Evolutionary conservation across 139 green algal species (phyloP), one percentile per base, ranked within the genome.

Genomic region (Micractinium sp.): DNA sequence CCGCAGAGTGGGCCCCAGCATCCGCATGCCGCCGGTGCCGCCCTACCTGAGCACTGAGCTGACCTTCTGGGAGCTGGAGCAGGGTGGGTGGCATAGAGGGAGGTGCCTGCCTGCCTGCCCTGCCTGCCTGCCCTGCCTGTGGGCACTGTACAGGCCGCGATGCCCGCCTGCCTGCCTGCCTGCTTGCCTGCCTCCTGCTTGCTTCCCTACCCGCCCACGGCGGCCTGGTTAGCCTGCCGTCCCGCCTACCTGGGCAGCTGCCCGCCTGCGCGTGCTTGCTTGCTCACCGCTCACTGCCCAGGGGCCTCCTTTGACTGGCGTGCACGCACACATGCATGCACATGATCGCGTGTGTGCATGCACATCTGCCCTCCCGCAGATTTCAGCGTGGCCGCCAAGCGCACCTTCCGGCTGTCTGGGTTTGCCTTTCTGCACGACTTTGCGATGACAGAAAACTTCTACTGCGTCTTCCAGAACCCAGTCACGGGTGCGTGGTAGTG

Each of bases 371-470:
- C 1, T 14, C 16, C 19, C 36, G 61, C 61, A 87, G 82, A 87
- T 27, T 87, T 87, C 39, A 83, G 38, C 36, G 29, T 85, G 47
- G 63, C 39, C 15, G 86, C 78, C 27, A 27, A 71, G 36, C n/a
- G 25, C 2, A 76, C n/a, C 27, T 88, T 25, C 20, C 61, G 66
- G 19, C 61, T 93, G 27, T 33, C 66, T 0, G 92, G 92, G 47
- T 94, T 93, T 38, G 92, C 90, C 16, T 94, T 94, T 76, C 76
- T 95, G 31, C 89, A 94, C 35, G 93, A 95, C 56, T 92, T 95
- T 76, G 88, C 74, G 0, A 35, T 95, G 2, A 95, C 92, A 0
- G n/a, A 77, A 2, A 66, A 85, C 47, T 92, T 91, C 74, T 92
- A 91, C 31, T 85, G 93, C 15, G 53, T 94, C 0, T 87, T 94